phyloP scores from a whole-genome alignment of 1,139 yeast genomes.

The Arxiozyma telluris region DNA sequence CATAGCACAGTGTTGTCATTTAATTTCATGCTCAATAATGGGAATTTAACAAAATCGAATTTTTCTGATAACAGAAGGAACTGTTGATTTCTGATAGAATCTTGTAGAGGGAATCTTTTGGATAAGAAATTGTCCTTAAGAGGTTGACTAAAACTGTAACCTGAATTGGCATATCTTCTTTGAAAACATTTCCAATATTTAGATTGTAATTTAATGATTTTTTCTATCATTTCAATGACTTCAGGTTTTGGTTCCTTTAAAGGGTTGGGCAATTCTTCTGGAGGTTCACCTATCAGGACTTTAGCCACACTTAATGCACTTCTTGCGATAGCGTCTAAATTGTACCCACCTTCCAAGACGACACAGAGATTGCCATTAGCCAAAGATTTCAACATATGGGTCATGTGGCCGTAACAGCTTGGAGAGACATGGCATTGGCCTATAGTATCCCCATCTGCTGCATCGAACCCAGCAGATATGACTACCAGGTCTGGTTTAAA shows the following conservation, averaged over 20 bases:
- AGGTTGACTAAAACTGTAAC: constrained; percentile 22
- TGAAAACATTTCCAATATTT: constrained; percentile 80
- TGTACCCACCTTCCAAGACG: constrained; percentile 93
- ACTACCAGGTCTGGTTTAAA: constrained; percentile 89
- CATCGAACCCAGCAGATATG: constrained; percentile 93
- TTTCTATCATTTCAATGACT: constrained; percentile 78
- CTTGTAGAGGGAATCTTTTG: constrained; percentile 45
- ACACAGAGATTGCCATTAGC: constrained; percentile 87
- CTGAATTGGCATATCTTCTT: constrained; percentile 45
- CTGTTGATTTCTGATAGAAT: constrained; percentile 68
- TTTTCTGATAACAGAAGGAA: constrained; percentile 46
- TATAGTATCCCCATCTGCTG: constrained; percentile 95
- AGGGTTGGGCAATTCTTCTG: constrained; percentile 51
- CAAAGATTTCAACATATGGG: constrained; percentile 77
- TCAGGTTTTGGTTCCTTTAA: constrained; percentile 55
- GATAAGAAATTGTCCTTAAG: constrained; percentile 17
- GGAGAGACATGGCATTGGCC: constrained; percentile 98
- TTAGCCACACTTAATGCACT: constrained; percentile 91
- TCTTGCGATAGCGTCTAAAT: constrained; percentile 78
- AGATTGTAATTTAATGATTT: constrained; percentile 72
- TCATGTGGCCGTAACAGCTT: constrained; percentile 93
- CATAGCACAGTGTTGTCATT: constrained; percentile 67
- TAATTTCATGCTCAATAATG: constrained; percentile 48
- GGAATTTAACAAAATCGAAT: constrained; percentile 58
- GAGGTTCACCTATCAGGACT: constrained; percentile 90